Conservation (phyloP, 2,329 filamentous ascomycete genomes). For the Stagonosporopsis vannaccii region DNA sequence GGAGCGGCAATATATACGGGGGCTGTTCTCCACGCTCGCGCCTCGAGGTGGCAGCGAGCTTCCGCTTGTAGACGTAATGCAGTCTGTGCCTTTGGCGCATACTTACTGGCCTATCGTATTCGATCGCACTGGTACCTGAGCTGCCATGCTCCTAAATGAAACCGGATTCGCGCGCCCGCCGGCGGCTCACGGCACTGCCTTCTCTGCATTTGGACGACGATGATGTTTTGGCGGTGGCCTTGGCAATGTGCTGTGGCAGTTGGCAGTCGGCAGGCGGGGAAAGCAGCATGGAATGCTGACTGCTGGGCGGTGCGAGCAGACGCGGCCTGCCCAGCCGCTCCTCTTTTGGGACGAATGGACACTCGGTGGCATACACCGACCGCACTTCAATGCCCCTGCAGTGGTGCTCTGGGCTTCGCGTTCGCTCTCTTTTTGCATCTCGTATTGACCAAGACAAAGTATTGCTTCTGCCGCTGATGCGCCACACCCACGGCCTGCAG, state of each 20-base stretch:
- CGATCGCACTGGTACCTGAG: slow-evolving; percentile 18
- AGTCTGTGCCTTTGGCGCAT: slow-evolving; percentile 16
- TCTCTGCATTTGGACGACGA: slow-evolving; percentile 22
- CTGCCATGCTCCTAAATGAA: slow-evolving; percentile 28
- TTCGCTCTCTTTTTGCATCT: background rate
- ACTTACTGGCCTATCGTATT: slow-evolving; percentile 28
- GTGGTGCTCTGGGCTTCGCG: background rate
- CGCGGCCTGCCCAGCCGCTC: background rate
- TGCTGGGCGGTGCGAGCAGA: background rate
- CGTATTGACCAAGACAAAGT: background rate
- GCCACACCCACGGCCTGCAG: slow-evolving; percentile 4
- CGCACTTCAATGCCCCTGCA: background rate
- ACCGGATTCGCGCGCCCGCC: slow-evolving; percentile 24
- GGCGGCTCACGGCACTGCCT: slow-evolving; percentile 26
- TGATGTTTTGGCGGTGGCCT: slow-evolving; percentile 30
- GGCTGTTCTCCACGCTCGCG: slow-evolving; percentile 13
- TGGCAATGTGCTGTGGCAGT: slow-evolving; percentile 24
- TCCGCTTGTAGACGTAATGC: slow-evolving; percentile 24
- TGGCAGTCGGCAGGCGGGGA: slow-evolving; percentile 17
- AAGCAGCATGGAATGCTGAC: slow-evolving; percentile 20
- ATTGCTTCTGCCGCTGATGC: slow-evolving; percentile 8
- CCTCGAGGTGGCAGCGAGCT: slow-evolving; percentile 15
- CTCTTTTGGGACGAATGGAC: background rate
- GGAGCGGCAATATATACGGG: slow-evolving; percentile 14
- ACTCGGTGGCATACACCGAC: background rate